Evolutionary conservation across 257 asterid genomes (phyloP).

Genomic region (Rauvolfia tetraphylla): DNA sequence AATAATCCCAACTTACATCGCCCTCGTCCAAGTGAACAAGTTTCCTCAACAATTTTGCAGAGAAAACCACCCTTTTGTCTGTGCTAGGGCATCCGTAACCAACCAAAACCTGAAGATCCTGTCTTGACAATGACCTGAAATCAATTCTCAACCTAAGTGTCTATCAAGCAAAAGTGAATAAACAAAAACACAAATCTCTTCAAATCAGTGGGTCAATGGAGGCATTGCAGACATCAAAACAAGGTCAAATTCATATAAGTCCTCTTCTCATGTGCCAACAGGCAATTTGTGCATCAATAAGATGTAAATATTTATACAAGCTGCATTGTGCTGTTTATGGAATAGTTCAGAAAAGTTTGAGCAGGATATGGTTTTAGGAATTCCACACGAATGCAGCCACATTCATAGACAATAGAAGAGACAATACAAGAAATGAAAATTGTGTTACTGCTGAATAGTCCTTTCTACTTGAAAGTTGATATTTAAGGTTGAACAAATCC

Average conservation of each 20-base stretch:
- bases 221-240: not conserved
- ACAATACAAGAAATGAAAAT: too few relatives aligned
- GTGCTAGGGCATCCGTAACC: constrained; percentile 92
- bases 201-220: not conserved
- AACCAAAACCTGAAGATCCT: constrained; percentile 87
- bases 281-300: not conserved
- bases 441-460: not conserved
- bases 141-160: constrained; percentile 21
- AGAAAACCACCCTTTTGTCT: constrained; percentile 70
- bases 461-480: not conserved
- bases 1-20: constrained; percentile 65
- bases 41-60: constrained; percentile 80
- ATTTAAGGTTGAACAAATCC: not conserved
- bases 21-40: constrained; percentile 89
- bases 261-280: not conserved
- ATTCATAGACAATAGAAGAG: not conserved
- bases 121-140: constrained; percentile 90
- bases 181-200: not conserved
- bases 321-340: not conserved
- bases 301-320: not conserved
- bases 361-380: not conserved
- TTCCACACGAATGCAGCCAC: not conserved
- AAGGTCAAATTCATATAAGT: not conserved
- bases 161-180: constrained; percentile 8
- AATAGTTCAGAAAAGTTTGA: not conserved